Conservation (phyloP, 2,329 filamentous ascomycete species). For the Hypoxylon sp. region DNA sequence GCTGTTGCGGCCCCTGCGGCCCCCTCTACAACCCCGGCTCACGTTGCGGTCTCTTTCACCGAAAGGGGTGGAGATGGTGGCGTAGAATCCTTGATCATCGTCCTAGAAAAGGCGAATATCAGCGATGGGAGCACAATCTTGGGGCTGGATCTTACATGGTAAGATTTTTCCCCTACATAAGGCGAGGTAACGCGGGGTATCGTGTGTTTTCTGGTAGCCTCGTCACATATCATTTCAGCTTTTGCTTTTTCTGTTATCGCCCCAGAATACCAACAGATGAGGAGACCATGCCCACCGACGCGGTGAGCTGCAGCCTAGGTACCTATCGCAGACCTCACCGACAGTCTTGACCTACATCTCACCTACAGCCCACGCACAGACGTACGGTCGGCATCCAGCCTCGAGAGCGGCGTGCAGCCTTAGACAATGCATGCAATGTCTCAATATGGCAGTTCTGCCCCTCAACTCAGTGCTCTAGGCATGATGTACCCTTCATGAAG, state of each 20-base stretch:
- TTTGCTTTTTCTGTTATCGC: background rate
- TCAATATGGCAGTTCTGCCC: background rate
- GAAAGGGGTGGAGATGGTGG: background rate
- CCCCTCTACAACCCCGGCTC: background rate
- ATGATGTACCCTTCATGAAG: background rate
- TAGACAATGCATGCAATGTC: background rate
- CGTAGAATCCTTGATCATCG: too few relatives aligned
- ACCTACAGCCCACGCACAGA: background rate
- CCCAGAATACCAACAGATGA: background rate
- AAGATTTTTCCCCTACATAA: background rate
- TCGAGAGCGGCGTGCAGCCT: background rate
- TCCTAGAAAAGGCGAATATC: background rate
- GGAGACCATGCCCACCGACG: background rate
- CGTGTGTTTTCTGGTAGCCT: background rate
- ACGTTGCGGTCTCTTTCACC: background rate
- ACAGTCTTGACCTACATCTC: background rate
- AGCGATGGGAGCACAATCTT: background rate
- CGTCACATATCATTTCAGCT: background rate
- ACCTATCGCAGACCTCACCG: background rate
- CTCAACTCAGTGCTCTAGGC: background rate
- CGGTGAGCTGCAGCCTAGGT: background rate
- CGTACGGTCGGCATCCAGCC: too few relatives aligned
- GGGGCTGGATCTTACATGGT: background rate
- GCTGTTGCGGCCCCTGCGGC: background rate
- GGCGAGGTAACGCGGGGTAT: background rate